Base-by-base conservation (phyloP, 208 protist species). In the Trypanosoma avium region DNA sequence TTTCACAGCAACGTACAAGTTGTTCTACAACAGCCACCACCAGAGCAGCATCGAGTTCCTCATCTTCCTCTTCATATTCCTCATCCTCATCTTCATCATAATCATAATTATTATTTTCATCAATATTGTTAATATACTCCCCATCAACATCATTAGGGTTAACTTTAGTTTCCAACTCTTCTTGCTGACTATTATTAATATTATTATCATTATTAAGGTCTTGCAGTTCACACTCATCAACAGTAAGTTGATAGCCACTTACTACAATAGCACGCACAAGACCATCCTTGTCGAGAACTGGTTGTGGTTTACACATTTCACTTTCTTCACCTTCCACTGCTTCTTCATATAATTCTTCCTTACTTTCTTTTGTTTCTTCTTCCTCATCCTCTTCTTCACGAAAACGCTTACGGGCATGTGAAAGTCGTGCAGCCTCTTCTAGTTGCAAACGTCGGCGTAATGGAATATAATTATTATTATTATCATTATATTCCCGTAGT, bases 1-100 rank as follows among this genome's bases (percentile, higher is more conserved):
- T 69, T 48, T 83, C 74, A 60, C 84, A 94, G 65, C 88, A 94
- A 26, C 67, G 66, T 54, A 94, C 67, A 17, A 94, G 71, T 62
- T 82, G 82, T 73, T 86, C 81, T 22, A 80, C 78, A 4, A 88
- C 73, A 7, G 84, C 84, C 6, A 91, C 73, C 8, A 88, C 27
- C 10, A 94, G 43, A 7, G 70, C 75, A 45, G 79, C 81, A 47
- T 94, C 84, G 0, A 94, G 72, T 58, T 78, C 79, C 38, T 77
- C 84, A 33, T 90, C 87, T 55, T 75, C 81, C 30, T 85, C 88
- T 2, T 83, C 82, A 4, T 88, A 80, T 13, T 89, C 82, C 9
- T 61, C 82, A 4, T 88, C 82, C 17, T 89, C 82, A 8, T 61
- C 56, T 4, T 63, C 54, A n/a, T 70, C 42, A 12, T 67, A 52